Base-by-base conservation (phyloP, 164 flowering plant species). In the Aristolochia contorta region DNA sequence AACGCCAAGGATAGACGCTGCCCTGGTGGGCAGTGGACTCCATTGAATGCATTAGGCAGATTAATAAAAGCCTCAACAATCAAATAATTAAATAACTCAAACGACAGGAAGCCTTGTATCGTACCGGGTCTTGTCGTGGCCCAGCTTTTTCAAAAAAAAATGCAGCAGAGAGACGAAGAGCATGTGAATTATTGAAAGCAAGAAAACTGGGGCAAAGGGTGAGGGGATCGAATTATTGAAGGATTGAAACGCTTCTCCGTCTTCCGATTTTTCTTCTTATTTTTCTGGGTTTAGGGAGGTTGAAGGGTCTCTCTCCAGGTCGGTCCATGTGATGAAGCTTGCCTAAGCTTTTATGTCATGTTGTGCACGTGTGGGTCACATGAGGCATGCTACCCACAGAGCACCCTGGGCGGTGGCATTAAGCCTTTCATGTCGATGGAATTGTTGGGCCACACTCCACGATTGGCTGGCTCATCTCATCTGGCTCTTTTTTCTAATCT, bases 251-350 rank as follows among this genome's bases (percentile, higher is more conserved):
- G 9, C 43, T 8, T 2, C 7, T 1, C 43, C 12, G 3, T 10
- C 43, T 10, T 37, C 7, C 10, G 43, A 37, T 37, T 37, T 37
- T 3, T 37, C 7, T 8, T 37, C 7, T 37, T 37, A 4, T 37
- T 37, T 37, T 32, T 32, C 33, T 32, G 33, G 3, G 3, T 32
- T 32, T 32, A 7, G 43, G 14, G 47, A 3, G 59, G 59, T 19
- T 25, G 41, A 54, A 53, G 52, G 54, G 60, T 63, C 63, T 55
- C 65, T 32, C 20, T 52, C 43, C 70, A 70, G 68, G 68, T 66
- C 66, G 75, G 71, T 70, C 73, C 79, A 80, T 70, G 81, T 77
- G 81, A 71, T 67, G 67, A 43, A 65, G 61, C 67, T 65, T 58
- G 58, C 54, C 46, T 27, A 32, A 25, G 33, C 45, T n/a, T 10